A percentile compares a stretch with the other conserved stretches of the same genome.
Evolutionary conservation across 163 green algal genomes (phyloP).

Genomic region (Chlamydomonas reinhardtii): DNA sequence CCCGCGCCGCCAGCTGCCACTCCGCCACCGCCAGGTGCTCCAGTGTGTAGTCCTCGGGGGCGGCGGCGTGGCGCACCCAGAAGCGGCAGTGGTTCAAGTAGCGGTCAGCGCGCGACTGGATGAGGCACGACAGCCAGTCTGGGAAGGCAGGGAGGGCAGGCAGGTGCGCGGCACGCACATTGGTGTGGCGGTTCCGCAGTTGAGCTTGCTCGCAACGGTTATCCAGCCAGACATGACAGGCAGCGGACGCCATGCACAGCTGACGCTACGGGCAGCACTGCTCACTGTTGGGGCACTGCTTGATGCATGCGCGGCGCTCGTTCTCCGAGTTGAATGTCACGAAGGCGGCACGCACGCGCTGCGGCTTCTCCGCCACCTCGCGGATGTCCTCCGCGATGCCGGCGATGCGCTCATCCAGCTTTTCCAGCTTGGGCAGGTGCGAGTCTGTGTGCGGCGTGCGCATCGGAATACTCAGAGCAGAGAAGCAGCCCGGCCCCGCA

Average conservation of each 20-base stretch:
- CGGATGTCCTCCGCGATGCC: slow-evolving; percentile 5
- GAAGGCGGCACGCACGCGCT: slow-evolving; percentile 49
- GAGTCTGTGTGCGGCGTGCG: background rate
- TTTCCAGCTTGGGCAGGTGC: slow-evolving; percentile 1
- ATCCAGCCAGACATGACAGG: no score
- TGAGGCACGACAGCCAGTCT: slow-evolving; percentile 49
- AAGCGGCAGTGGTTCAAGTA: slow-evolving; percentile 36
- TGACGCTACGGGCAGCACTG: background rate
- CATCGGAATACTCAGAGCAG: no score
- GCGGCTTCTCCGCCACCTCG: background rate
- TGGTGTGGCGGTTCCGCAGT: background rate
- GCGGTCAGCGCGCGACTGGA: slow-evolving; percentile 29
- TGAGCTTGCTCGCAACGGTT: no score
- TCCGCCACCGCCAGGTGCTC: slow-evolving; percentile 54
- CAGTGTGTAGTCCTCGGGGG: slow-evolving; percentile 63
- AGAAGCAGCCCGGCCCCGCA: background rate
- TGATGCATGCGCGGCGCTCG: slow-evolving; percentile 29
- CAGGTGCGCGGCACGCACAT: background rate
- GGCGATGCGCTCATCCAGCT: background rate
- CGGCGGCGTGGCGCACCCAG: slow-evolving; percentile 52
- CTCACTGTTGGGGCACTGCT: slow-evolving; percentile 51
- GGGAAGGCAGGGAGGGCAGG: background rate
- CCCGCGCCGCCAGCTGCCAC: slow-evolving; percentile 38
- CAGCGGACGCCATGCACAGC: no score
- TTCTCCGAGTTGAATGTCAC: slow-evolving; percentile 60